phyloP scores from a whole-genome alignment of 2,329 filamentous ascomycete species.

The Claviceps maximensis region DNA sequence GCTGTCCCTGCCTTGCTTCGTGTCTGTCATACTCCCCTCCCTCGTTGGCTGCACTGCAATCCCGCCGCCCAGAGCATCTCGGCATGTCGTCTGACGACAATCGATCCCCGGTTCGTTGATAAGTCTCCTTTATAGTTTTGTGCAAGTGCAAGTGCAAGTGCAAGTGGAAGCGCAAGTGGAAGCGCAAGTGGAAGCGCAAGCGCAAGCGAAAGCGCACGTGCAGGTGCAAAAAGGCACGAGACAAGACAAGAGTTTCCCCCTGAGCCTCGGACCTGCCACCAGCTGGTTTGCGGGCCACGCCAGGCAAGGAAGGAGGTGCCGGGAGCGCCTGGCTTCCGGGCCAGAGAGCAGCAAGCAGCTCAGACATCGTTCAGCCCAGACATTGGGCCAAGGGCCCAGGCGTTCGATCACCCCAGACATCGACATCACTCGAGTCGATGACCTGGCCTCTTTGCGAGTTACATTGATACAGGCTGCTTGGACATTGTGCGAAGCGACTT shows the following conservation, averaged over 20 bases:
- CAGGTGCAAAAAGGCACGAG: not conserved
- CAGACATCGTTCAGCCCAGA: not conserved
- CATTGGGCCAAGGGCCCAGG: not conserved
- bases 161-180: not conserved
- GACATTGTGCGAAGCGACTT: not conserved
- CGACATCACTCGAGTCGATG: too few species aligned
- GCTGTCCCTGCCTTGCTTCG: not conserved
- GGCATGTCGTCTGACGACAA: not conserved
- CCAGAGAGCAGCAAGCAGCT: not conserved
- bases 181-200: not conserved
- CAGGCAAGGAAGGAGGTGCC: not conserved
- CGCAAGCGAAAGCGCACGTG: not conserved
- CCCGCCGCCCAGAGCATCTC: not conserved
- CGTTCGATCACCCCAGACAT: not conserved
- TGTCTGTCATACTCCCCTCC: not conserved
- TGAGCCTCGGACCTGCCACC: not conserved
- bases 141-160: not conserved
- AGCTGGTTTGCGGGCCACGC: not conserved
- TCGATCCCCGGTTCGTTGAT: too few species aligned
- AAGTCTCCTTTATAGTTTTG: not conserved
- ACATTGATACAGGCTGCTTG: not conserved
- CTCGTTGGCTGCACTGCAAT: not conserved
- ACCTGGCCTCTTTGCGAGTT: not conserved
- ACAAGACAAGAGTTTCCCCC: not conserved
- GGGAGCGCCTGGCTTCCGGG: not conserved